Evolutionary conservation across 208 protist genomes (phyloP).

Genomic region (Strigomonas oncopelti): DNA sequence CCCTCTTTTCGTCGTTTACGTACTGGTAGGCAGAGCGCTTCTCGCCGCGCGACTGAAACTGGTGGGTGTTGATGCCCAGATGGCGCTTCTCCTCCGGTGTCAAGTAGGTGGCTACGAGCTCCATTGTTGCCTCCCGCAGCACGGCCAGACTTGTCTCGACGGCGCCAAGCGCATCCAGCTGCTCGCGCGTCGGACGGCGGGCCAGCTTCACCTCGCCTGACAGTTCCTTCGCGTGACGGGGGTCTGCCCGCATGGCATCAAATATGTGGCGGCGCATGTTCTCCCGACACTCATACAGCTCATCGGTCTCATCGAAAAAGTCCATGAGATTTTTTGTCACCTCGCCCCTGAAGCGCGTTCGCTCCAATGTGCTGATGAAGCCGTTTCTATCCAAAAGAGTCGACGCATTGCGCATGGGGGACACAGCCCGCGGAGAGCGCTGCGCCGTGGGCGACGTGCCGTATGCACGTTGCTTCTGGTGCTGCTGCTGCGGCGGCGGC

Average conservation of each 20-base stretch:
- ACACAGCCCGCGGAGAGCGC: no score
- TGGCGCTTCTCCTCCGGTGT: conserved; percentile 79
- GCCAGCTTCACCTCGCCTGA: conserved; percentile 39
- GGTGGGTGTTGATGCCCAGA: conserved; percentile 71
- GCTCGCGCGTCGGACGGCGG: conserved; percentile 34
- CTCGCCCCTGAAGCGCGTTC: conserved; percentile 44
- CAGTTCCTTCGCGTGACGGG: conserved; percentile 39
- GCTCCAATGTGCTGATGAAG: conserved; percentile 17
- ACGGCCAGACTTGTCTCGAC: conserved; percentile 29
- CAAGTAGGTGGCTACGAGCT: conserved; percentile 64
- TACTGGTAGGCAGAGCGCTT: conserved; percentile 71
- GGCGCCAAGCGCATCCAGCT: conserved; percentile 50
- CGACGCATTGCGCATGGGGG: no score
- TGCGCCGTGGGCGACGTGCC: no score
- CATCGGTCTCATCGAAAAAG: conserved; percentile 45
- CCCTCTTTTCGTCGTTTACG: not conserved
- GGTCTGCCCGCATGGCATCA: conserved; percentile 74
- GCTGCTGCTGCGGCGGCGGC: no score
- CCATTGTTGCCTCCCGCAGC: conserved; percentile 39
- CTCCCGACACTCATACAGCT: conserved; percentile 42
- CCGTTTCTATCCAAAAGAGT: no score
- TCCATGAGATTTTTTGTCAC: conserved; percentile 59
- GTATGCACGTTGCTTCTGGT: no score
- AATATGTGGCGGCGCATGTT: conserved; percentile 39
- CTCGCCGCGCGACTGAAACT: conserved; percentile 67